Percentiles rank a stretch among this genome's conserved stretches.
Evolutionary conservation across 345 rosid genomes (phyloP).

Genomic region (Microcos paniculata): DNA sequence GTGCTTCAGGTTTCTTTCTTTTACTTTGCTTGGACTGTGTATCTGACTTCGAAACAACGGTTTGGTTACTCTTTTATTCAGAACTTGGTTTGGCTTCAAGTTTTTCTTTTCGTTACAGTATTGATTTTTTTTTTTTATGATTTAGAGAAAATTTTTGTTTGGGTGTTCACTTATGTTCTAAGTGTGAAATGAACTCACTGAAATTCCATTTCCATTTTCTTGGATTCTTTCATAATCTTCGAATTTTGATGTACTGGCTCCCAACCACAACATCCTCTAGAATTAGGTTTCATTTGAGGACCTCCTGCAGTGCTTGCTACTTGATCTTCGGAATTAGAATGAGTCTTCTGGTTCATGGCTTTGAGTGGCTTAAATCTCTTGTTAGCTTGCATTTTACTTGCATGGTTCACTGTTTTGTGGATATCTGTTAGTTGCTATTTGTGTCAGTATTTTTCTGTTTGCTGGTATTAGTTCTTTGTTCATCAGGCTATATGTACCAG

Average conservation of each 20-base stretch:
- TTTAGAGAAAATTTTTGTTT: not conserved
- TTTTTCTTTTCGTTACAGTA: not conserved
- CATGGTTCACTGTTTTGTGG: not conserved
- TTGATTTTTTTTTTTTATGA: too few species aligned
- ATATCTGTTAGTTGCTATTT: not conserved
- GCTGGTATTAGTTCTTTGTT: not conserved
- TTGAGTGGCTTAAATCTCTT: not conserved
- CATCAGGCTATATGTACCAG: not conserved
- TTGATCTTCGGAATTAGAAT: not conserved
- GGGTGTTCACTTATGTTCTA: not conserved
- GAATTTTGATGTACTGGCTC: not conserved
- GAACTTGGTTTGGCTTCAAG: not conserved
- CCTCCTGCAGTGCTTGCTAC: not conserved
- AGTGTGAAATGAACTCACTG: not conserved
- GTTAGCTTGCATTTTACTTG: not conserved
- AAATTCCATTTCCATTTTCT: not conserved
- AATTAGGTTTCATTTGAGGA: not conserved
- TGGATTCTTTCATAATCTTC: too few species aligned
- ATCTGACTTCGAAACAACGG: not conserved
- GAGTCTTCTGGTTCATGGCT: not conserved
- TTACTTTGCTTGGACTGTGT: not conserved
- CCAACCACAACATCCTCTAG: not conserved
- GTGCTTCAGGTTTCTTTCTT: conserved; percentile 42
- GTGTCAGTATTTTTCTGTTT: not conserved
- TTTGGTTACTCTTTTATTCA: not conserved